Percentiles rank a stretch among this genome's conserved stretches.
phyloP scores from a whole-genome alignment of 768 basidiomycete species.

The Paxillus ammoniavirescens region DNA sequence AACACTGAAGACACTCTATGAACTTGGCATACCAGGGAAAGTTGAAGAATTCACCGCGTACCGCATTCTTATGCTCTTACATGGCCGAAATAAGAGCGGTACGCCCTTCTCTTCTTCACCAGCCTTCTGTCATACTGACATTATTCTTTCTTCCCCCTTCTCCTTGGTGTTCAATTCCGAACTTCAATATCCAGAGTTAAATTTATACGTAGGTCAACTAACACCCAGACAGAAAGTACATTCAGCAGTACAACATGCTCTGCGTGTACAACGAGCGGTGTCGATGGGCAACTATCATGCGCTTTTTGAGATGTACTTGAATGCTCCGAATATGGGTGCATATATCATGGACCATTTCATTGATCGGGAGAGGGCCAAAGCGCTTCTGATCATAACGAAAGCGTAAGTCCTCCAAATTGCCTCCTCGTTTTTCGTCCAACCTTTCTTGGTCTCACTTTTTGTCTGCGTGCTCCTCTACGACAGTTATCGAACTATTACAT shows the following conservation, averaged over 20 bases:
- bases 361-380: slow-evolving; percentile 82
- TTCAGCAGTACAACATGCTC: slow-evolving; percentile 81
- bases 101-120: slow-evolving; percentile 24
- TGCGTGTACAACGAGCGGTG: slow-evolving; percentile 84
- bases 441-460: slow-evolving; percentile 1
- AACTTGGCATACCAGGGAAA: slow-evolving; percentile 88
- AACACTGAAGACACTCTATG: slow-evolving; percentile 85
- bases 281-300: slow-evolving; percentile 94
- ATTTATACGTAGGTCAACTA: slow-evolving; percentile 96
- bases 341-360: slow-evolving; percentile 99
- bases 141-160: not conserved
- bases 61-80: slow-evolving; percentile 92
- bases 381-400: slow-evolving; percentile 87
- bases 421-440: too few relatives aligned
- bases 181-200: slow-evolving; percentile 76
- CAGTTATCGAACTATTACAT: slow-evolving; percentile 82
- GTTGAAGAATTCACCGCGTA: slow-evolving; percentile 97
- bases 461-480: not conserved
- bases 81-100: slow-evolving; percentile 94
- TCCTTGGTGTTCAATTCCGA: not conserved
- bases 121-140: slow-evolving; percentile 1
- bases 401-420: slow-evolving; percentile 59
- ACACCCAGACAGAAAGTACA: slow-evolving; percentile 86
- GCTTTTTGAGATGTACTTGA: slow-evolving; percentile 80
- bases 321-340: slow-evolving; percentile 93